These are phyloP conservation scores for Backusella australiensis DNA, from an alignment of 192 early-diverging fungal species.

Conservation along the genomic window DNA sequence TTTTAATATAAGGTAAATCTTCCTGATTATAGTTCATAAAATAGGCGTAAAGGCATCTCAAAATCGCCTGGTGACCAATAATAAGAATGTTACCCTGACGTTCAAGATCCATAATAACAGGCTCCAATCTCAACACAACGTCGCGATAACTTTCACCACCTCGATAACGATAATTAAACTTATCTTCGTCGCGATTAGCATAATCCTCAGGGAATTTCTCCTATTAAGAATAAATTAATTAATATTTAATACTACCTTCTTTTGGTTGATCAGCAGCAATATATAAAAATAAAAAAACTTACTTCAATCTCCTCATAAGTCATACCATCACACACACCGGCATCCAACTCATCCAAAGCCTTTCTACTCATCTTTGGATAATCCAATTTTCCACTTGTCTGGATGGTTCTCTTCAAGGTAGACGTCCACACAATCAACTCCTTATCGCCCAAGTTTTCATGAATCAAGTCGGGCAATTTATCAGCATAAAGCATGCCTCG, in stretches of 20 bases:
- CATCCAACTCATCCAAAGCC: conserved; percentile 95
- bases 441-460: conserved; percentile 69
- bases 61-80: conserved; percentile 96
- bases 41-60: conserved; percentile 97
- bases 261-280: no score
- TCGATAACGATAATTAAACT: conserved; percentile 84
- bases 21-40: conserved; percentile 93
- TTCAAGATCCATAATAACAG: conserved; percentile 99
- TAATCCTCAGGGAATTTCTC: conserved; percentile 91
- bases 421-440: conserved; percentile 94
- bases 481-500: conserved; percentile 85
- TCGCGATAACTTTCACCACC: conserved; percentile 90
- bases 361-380: conserved; percentile 97
- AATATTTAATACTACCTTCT: background rate
- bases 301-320: conserved; percentile 99
- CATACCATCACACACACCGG: conserved; percentile 96
- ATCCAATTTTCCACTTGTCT: conserved; percentile 75
- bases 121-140: conserved; percentile 94
- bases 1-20: conserved; percentile 98
- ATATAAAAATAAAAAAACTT: background rate
- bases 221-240: conserved; percentile 20
- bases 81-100: conserved; percentile 96
- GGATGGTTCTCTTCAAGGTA: conserved; percentile 89
- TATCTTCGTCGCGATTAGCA: conserved; percentile 93
- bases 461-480: conserved; percentile 79